Base-by-base conservation (phyloP, 2,329 filamentous ascomycete genomes). In the Elsinoe perseae region DNA sequence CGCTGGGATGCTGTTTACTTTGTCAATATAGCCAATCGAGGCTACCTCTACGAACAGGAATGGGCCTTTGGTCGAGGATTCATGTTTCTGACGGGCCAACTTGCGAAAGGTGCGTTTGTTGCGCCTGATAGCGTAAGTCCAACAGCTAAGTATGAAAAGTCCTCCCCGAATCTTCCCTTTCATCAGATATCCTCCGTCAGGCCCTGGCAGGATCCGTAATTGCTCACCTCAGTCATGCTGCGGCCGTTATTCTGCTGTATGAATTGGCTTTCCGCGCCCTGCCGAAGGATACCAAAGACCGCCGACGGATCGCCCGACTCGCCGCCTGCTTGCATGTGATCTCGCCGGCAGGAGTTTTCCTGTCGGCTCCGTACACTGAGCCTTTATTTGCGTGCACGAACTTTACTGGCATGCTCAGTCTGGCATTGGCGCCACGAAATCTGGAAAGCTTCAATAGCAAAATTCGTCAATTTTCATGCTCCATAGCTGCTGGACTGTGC, bases 1-100 rank as follows among this genome's bases (percentile, higher is more conserved):
- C 79, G 87, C 68, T 95, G 89, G 89, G 89, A 95, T 68, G 86
- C 84, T 28, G 76, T 95, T 62, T 93, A 92, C 69, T 92, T 85
- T 65, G 73, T 84, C 58, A 78, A 82, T 61, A 69, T 76, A 43
- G 80, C 86, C 3, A 76, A 76, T 40, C 75, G 80, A 9, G 86
- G 85, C 30, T 84, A 89, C 63, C 56, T 84, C 9, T 86, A 82
- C 67, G 89, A 95, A 72, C 89, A 93, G 71, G 86, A 92, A 70
- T 93, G 87, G 87, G 89, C 88, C 0, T 93, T 91, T 72, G 85
- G 84, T 34, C 80, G 77, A 70, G 73, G 75, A 8, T 78, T 79
- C 58, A 74, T 78, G 9, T 70, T 66, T 57, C 54, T 78, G 6
- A 65, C 80, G 9, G 65, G 69, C 61, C 65, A 57, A 72, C 71